These are phyloP conservation scores for Priceomyces haplophilus DNA, from an alignment of 805 yeast genomes.

Conservation along the genomic window DNA sequence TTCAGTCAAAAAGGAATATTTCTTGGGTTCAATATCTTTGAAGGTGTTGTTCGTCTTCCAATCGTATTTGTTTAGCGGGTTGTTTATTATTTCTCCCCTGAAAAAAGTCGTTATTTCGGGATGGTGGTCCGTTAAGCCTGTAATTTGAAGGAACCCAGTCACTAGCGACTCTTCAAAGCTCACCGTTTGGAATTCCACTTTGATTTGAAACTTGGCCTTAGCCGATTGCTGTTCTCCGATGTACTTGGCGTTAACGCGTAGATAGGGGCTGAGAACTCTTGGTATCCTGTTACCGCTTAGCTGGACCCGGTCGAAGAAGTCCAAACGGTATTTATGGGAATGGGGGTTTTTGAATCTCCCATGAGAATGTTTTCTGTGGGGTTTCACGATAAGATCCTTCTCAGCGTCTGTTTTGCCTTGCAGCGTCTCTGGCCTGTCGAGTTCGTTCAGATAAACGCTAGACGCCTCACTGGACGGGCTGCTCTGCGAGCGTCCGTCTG, in stretches of 20 bases:
- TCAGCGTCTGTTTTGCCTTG: neutral
- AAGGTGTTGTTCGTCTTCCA: constrained; percentile 16
- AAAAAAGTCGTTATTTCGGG: constrained; percentile 70
- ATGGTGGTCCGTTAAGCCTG: constrained; percentile 59
- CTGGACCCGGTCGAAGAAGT: constrained; percentile 2
- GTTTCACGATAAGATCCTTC: neutral
- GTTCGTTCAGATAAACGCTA: neutral
- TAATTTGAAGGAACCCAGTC: constrained; percentile 62
- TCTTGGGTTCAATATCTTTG: constrained; percentile 14
- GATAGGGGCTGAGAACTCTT: constrained; percentile 39
- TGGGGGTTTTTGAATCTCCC: neutral
- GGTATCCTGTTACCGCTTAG: constrained; percentile 11
- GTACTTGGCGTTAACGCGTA: constrained; percentile 61
- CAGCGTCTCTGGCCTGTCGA: neutral
- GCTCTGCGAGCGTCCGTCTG: neutral
- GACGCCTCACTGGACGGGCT: neutral
- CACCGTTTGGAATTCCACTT: constrained; percentile 67
- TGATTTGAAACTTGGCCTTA: constrained; percentile 59
- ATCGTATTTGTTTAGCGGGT: constrained; percentile 30
- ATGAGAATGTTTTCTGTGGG: neutral
- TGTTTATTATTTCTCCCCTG: constrained; percentile 66
- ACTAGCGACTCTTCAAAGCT: constrained; percentile 51
- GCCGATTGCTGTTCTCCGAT: constrained; percentile 73
- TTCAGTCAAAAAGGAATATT: constrained; percentile 55
- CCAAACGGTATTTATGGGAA: constrained; percentile 1